These are phyloP conservation scores for Myriosclerotinia scirpicola DNA, from an alignment of 2,329 filamentous ascomycete species.

Conservation along the genomic window DNA sequence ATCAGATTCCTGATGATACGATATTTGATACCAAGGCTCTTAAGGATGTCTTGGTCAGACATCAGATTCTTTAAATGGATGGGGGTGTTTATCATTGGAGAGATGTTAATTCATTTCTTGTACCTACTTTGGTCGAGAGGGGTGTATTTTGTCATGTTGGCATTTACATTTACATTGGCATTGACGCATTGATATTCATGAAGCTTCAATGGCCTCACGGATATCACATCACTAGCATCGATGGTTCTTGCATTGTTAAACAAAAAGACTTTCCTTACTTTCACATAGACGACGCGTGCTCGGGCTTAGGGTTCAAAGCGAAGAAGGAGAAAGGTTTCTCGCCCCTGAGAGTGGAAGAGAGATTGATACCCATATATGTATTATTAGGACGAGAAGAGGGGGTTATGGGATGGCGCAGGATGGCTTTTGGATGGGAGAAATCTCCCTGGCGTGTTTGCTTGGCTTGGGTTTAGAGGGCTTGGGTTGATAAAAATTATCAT, in stretches of 20 bases:
- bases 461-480: background rate
- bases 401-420: background rate
- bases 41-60: conserved; percentile 52
- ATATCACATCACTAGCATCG: no score
- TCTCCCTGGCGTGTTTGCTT: background rate
- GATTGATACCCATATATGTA: conserved; percentile 7
- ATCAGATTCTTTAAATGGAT: conserved; percentile 45
- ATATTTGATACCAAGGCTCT: conserved; percentile 56
- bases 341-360: background rate
- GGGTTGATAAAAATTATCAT: no score
- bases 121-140: background rate
- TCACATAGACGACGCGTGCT: background rate
- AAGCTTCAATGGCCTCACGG: background rate
- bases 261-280: background rate
- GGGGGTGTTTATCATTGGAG: background rate
- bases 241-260: background rate
- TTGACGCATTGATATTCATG: background rate
- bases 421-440: background rate
- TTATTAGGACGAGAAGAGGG: conserved; percentile 1
- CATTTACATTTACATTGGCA: no score
- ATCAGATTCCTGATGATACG: conserved; percentile 75
- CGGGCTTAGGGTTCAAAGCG: background rate
- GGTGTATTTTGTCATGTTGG: no score
- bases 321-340: no score
- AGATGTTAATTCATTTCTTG: background rate